Conservation (phyloP, 331 rosid species). For the Malus hybrid region DNA sequence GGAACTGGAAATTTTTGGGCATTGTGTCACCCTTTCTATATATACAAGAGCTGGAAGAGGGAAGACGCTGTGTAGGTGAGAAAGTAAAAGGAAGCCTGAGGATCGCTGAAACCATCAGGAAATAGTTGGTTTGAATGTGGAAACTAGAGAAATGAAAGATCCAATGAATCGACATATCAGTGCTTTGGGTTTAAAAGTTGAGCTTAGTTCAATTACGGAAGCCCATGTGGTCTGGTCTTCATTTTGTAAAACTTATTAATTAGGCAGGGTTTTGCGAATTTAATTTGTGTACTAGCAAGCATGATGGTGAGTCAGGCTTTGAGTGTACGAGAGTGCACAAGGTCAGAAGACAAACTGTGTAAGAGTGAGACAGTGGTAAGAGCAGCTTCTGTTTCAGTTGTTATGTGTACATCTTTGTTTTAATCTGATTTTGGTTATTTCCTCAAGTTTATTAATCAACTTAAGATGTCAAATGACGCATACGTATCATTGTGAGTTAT, state of each 20-base stretch:
- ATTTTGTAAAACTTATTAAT: neutral
- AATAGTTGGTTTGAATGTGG: constrained; percentile 30
- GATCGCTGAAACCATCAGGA: constrained; percentile 38
- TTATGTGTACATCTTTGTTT: neutral
- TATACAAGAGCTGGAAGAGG: constrained; percentile 41
- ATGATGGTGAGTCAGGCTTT: neutral
- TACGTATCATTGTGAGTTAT: neutral
- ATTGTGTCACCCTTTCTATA: constrained; percentile 42
- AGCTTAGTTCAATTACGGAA: neutral
- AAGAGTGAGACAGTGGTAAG: neutral
- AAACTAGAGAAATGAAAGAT: neutral
- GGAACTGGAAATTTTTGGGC: constrained; percentile 39
- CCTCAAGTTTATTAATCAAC: neutral
- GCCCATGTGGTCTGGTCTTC: neutral
- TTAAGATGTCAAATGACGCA: neutral
- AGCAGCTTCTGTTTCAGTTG: neutral
- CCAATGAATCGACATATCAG: neutral
- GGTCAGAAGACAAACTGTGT: neutral
- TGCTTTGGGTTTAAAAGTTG: neutral
- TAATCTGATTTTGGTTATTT: neutral
- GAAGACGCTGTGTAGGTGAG: constrained; percentile 33
- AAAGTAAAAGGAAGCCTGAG: constrained; percentile 32
- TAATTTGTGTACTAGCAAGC: neutral
- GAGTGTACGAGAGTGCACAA: neutral
- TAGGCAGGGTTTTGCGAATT: neutral